Base-by-base conservation (phyloP, 1,139 yeast species). In the Eremothecium cymbalariae region DNA sequence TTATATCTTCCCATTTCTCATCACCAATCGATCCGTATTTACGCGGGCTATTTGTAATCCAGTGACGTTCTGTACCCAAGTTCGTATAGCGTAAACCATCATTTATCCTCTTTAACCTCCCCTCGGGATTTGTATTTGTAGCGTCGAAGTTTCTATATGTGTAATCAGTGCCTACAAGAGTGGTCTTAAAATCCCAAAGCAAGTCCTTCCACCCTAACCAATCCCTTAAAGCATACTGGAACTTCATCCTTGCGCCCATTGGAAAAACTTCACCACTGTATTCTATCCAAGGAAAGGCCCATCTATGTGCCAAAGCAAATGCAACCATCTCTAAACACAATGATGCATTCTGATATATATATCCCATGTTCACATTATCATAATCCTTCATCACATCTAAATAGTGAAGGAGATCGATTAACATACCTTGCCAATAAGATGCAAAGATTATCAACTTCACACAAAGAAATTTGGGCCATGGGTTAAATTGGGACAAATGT, bases 371-470 rank as follows among this genome's bases (percentile, higher is more conserved):
- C 9, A 60, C 59, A 8, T 57, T 50, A 19, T 51, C 51, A 14
- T 51, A 48, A 14, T 53, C 50, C 14, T 55, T 55, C 14, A 85
- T 62, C 1, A 72, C 44, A 1, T 81, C 77, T 27, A 74, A 57
- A 46, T 69, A 68, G 43, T 70, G 75, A 25, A 84, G 51, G 1
- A 81, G 55, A 1, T 84, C 76, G 31, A 90, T 64, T 0, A 78
- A 49, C 17, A 88, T 68, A 0, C 95, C 90, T 56, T 90, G 98
- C 98, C 98, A 90, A 57, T 86, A 90, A 12, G 95, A 83, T 23
- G 95, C 96, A 66, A 90, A 90, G 38, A 93, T 88, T 39, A 90
- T 84, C 45, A 86, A 68, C 56, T 90, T 90, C 35, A 90, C 95
- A 62, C 96, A 86, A 29, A 93, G 59, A 55, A 90, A 90, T 58